A percentile compares a stretch with the other conserved stretches of the same genome.
Conservation (phyloP, 2,329 filamentous ascomycete genomes). For the Aureobasidium leucospermi region DNA sequence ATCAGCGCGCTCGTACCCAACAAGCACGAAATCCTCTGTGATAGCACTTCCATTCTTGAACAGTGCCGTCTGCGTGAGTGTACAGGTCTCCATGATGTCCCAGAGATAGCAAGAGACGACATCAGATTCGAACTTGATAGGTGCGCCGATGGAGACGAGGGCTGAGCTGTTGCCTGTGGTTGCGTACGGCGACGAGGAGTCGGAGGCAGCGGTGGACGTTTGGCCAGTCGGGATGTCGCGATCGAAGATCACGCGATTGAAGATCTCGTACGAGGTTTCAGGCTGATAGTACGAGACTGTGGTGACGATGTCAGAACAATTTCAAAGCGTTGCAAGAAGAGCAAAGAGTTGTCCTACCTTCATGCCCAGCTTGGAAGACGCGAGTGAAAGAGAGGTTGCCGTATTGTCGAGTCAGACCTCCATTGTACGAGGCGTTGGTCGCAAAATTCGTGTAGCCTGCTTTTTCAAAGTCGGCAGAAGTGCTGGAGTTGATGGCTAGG, state of each 20-base stretch:
- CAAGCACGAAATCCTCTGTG: constrained; percentile 38
- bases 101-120: constrained; percentile 37
- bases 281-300: constrained; percentile 47
- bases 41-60: constrained; percentile 39
- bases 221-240: constrained; percentile 50
- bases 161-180: not conserved
- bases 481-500: constrained; percentile 22
- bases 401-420: constrained; percentile 28
- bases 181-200: constrained; percentile 21
- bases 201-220: constrained; percentile 29
- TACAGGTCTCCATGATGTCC: constrained; percentile 33
- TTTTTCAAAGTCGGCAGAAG: constrained; percentile 17
- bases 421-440: constrained; percentile 22
- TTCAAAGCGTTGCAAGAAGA: not conserved
- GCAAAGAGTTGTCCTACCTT: constrained; percentile 3
- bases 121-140: not conserved
- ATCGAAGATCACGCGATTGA: constrained; percentile 44
- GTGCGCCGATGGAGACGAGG: not conserved
- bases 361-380: constrained; percentile 28
- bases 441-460: constrained; percentile 27
- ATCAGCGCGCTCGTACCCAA: not conserved
- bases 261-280: constrained; percentile 47
- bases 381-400: constrained; percentile 29
- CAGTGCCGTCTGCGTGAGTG: constrained; percentile 35
- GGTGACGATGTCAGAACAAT: not conserved